Evolutionary conservation across 495 filamentous ascomycete genomes (phyloP).

Genomic region (Mytilinidion resinicola): DNA sequence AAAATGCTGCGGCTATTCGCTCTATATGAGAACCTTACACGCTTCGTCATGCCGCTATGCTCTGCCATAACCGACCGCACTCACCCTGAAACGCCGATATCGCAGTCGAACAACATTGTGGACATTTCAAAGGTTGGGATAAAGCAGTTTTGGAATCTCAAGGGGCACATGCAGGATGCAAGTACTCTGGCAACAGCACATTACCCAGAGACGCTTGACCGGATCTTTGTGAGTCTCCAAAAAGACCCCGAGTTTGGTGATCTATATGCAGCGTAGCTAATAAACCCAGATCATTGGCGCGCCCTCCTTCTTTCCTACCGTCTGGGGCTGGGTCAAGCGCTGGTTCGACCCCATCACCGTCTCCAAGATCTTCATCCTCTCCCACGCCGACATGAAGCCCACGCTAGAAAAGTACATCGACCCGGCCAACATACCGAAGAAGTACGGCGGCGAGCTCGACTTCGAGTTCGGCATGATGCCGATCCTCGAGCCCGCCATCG

Average conservation of each 20-base stretch:
- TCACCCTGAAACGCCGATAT: slow-evolving; percentile 67
- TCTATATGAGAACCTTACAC: slow-evolving; percentile 82
- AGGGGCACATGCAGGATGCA: slow-evolving; percentile 85
- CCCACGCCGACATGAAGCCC: slow-evolving; percentile 57
- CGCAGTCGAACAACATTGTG: slow-evolving; percentile 83
- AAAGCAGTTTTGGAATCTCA: slow-evolving; percentile 90
- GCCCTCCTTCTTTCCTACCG: slow-evolving; percentile 83
- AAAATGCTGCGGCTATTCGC: slow-evolving; percentile 77
- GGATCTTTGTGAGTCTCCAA: slow-evolving; percentile 61
- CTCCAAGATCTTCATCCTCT: slow-evolving; percentile 87
- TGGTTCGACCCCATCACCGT: slow-evolving; percentile 94
- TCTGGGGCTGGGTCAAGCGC: slow-evolving; percentile 92
- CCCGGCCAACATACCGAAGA: slow-evolving; percentile 68
- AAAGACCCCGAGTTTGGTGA: too few species aligned
- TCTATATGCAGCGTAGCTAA: background rate
- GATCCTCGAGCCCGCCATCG: slow-evolving; percentile 53
- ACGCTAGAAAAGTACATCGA: slow-evolving; percentile 77
- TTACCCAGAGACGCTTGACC: slow-evolving; percentile 85
- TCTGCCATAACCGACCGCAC: slow-evolving; percentile 62
- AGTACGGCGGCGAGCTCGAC: slow-evolving; percentile 77
- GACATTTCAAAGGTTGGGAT: slow-evolving; percentile 77
- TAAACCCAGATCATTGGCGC: slow-evolving; percentile 68
- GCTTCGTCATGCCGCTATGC: slow-evolving; percentile 78
- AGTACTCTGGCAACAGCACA: slow-evolving; percentile 80
- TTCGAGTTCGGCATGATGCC: slow-evolving; percentile 71